Percentiles rank a stretch among this genome's conserved stretches.
Conservation (phyloP, 2,329 filamentous ascomycete species). For the Paracoccidioides brasiliensis region DNA sequence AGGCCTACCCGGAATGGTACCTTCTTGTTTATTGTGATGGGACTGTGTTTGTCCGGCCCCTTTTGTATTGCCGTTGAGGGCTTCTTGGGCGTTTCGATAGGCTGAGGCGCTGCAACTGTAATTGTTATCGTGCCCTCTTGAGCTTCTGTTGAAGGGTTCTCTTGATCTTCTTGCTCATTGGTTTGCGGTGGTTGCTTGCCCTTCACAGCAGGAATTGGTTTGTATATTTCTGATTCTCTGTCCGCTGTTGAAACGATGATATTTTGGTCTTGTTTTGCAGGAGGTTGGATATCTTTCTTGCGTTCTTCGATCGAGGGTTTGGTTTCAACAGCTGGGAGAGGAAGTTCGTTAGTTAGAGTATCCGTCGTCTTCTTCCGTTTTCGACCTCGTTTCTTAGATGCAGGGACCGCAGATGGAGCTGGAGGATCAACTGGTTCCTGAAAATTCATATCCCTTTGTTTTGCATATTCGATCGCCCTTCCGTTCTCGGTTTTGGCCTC, state of each 20-base stretch:
- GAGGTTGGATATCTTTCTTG: neutral
- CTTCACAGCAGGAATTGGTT: neutral
- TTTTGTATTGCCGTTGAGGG: constrained; percentile 10
- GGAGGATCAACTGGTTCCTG: neutral
- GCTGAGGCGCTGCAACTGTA: neutral
- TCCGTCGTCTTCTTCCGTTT: constrained; percentile 28
- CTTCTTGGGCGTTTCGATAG: constrained; percentile 7
- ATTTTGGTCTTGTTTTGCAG: constrained; percentile 1
- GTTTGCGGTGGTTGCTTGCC: neutral
- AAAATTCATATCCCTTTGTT: neutral
- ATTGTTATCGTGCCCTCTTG: neutral
- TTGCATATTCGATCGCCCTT: neutral
- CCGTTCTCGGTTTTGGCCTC: constrained; percentile 1
- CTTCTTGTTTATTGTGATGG: constrained; percentile 26
- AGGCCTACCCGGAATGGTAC: constrained; percentile 36
- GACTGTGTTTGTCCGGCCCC: constrained; percentile 29
- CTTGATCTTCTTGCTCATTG: constrained; percentile 2
- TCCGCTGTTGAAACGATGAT: neutral
- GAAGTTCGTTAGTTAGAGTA: constrained; percentile 2
- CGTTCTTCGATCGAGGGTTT: neutral
- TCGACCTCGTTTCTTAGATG: constrained; percentile 31
- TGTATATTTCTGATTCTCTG: neutral
- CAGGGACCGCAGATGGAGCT: constrained; percentile 2
- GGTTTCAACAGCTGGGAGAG: neutral
- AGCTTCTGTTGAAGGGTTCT: neutral